phyloP scores from a whole-genome alignment of 2,329 filamentous ascomycete species.

The Aspergillus uvarum region DNA sequence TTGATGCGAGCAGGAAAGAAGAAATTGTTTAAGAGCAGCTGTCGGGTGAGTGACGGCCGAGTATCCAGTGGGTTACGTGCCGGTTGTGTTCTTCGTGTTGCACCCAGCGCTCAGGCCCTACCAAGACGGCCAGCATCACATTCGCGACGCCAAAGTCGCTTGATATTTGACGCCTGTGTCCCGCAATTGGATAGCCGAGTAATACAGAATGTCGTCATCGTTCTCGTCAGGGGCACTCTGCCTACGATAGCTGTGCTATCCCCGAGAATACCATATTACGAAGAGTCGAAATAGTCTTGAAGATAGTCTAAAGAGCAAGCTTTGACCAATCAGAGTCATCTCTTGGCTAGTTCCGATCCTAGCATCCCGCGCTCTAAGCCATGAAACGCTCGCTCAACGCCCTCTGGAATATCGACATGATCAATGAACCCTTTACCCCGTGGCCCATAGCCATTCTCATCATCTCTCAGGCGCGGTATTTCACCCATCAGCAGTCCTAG shows the following conservation, averaged over 20 bases:
- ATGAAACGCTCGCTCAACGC: constrained; percentile 35
- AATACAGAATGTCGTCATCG: neutral
- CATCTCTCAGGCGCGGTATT: constrained; percentile 45
- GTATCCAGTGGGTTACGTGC: neutral
- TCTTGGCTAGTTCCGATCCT: constrained; percentile 1
- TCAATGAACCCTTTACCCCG: constrained; percentile 45
- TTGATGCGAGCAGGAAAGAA: neutral
- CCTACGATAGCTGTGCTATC: too few species aligned
- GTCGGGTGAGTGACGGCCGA: neutral
- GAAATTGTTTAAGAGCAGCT: neutral
- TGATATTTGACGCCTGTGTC: neutral
- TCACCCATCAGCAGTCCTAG: constrained; percentile 46
- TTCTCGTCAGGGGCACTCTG: neutral
- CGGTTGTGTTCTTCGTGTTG: neutral
- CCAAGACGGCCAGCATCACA: neutral
- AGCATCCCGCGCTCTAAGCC: constrained; percentile 15
- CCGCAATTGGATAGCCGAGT: neutral
- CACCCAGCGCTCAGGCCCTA: neutral
- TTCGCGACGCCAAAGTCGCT: neutral
- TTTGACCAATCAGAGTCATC: neutral
- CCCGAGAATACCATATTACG: neutral
- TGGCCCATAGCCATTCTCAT: constrained; percentile 47
- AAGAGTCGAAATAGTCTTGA: neutral
- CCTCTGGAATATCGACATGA: constrained; percentile 44
- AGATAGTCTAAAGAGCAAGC: neutral